Conservation (phyloP, 108 stramenopile species). For the Skeletonema grethae region DNA sequence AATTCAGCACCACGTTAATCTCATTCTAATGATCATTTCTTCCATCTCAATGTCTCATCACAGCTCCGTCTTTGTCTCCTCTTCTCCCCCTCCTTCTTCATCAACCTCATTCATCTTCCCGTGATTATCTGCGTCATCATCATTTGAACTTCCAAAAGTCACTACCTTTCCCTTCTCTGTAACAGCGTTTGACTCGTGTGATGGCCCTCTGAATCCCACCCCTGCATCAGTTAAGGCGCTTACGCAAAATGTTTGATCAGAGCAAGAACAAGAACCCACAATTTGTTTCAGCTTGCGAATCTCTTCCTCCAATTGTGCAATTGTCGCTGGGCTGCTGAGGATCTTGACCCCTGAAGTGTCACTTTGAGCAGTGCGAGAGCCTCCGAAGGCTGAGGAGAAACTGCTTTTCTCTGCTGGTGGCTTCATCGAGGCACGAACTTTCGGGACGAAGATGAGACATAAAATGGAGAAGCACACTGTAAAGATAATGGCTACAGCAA, state of each 20-base stretch:
- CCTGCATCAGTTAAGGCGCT: background rate
- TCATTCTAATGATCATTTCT: no score
- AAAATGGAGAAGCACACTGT: slow-evolving; percentile 2
- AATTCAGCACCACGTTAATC: no score
- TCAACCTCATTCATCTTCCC: background rate
- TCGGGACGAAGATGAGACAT: slow-evolving; percentile 11
- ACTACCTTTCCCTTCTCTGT: background rate
- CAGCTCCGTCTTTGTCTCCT: no score
- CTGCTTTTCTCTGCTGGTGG: background rate
- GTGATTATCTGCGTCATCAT: background rate
- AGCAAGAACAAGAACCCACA: background rate
- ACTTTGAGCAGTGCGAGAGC: background rate
- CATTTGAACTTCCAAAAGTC: background rate
- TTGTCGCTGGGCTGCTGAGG: background rate
- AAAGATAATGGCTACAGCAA: background rate
- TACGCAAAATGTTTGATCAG: background rate
- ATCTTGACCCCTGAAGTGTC: background rate
- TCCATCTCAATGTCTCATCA: no score
- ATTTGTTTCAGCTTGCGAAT: background rate
- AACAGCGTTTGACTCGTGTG: background rate
- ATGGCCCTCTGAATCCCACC: background rate
- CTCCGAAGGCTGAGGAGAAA: no score
- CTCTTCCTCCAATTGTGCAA: background rate
- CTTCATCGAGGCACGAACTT: background rate
- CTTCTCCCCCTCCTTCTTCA: background rate